Base-by-base conservation (phyloP, 352 stramenopile genomes). In the Pythium coloratum region DNA sequence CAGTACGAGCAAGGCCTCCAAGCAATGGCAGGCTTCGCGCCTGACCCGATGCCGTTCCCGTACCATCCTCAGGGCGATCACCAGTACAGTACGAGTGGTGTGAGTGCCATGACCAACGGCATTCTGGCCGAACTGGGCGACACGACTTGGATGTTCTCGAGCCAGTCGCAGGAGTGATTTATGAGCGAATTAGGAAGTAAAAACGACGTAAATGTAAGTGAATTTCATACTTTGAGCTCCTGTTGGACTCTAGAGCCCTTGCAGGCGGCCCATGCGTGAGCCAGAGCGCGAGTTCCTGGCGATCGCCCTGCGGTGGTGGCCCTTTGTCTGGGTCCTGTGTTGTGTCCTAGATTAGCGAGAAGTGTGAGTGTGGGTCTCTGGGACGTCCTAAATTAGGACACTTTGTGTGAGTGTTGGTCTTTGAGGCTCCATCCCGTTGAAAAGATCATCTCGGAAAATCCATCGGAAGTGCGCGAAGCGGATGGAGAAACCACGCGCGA, bases 281-380 rank as follows among this genome's bases (percentile, higher is more conserved):
- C 28, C 42, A 12, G 42, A 38, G n/a, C 6, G 44, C 13, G 36
- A 38, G 26, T 67, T 18, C 26, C n/a, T 36, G 30, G 51, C 24
- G 6, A n/a, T 3, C 47, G 53, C 46, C 3, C 14, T 47, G 3
- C 20, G n/a, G 30, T 32, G 7, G 14, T 32, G 55, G n/a, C n/a
- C 18, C 33, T 38, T 5, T 14, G 13, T 49, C 55, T n/a, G 18
- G 18, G 46, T 60, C 33, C 32, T 59, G 30, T 49, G 40, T 13
- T 1, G n/a, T 51, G 33, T 51, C 44, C 62, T 62, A 46, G 24
- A 59, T 47, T 60, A 66, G 56, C 20, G 6, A 13, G 1, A 20
- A 42, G 50, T 59, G 61, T 73, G 67, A 73, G 67, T 73, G 67
- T 57, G 44, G 67, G 67, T 73, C 67, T 59, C 49, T 54, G 9